Evolutionary conservation across 139 green algal genomes (phyloP).

Genomic region (Auxenochlorella protothecoides): DNA sequence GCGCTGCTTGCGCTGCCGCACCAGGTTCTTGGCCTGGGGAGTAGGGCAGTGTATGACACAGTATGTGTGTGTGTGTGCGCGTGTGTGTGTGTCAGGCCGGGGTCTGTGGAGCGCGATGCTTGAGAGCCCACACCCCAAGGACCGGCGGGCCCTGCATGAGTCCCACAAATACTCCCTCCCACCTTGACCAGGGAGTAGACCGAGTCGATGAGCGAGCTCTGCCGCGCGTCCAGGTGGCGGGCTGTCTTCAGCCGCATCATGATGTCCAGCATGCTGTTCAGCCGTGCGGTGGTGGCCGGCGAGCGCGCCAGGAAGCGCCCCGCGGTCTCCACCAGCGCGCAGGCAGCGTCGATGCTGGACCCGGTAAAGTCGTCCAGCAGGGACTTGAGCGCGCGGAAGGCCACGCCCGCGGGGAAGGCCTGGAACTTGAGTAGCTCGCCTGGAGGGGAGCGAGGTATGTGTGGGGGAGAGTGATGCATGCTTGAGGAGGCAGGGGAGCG

Average conservation of each 20-base stretch:
- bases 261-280: conserved; percentile 77
- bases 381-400: conserved; percentile 47
- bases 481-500: too few species aligned
- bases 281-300: conserved; percentile 56
- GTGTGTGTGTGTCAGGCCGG: too few species aligned
- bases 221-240: conserved; percentile 71
- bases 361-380: conserved; percentile 76
- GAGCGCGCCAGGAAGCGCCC: conserved; percentile 68
- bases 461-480: too few species aligned
- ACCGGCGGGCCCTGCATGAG: background rate
- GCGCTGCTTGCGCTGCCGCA: conserved; percentile 26
- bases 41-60: conserved; percentile 13
- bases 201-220: conserved; percentile 68
- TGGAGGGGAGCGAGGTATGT: too few species aligned
- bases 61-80: too few species aligned
- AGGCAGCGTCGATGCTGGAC: conserved; percentile 79
- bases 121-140: too few species aligned
- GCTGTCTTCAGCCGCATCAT: conserved; percentile 81
- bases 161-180: conserved; percentile 12
- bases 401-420: conserved; percentile 38
- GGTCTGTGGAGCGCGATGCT: too few species aligned
- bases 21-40: conserved; percentile 7
- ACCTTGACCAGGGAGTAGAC: conserved; percentile 65
- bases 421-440: conserved; percentile 86
- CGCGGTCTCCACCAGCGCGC: conserved; percentile 72